Conservation (phyloP, 2,329 filamentous ascomycete genomes). For the Dendryphion nanum region DNA sequence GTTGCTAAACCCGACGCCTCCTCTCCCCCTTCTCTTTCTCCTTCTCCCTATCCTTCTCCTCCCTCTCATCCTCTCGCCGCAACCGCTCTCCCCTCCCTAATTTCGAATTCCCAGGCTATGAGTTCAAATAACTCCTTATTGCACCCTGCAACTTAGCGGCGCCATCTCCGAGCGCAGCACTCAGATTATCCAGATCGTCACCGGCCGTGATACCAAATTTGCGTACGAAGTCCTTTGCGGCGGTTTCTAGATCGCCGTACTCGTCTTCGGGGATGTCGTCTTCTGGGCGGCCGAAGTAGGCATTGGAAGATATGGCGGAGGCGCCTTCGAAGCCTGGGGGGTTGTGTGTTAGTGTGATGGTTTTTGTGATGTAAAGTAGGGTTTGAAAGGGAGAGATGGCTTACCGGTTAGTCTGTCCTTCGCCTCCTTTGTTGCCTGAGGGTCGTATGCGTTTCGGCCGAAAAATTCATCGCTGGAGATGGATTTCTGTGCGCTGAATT, state of each 20-base stretch:
- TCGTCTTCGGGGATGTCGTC: constrained; percentile 69
- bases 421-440: constrained; percentile 76
- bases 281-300: constrained; percentile 93
- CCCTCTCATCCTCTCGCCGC: too few species aligned
- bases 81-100: too few species aligned
- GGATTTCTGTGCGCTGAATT: constrained; percentile 90
- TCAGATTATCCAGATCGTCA: constrained; percentile 91
- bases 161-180: constrained; percentile 78
- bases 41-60: too few species aligned
- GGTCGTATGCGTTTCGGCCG: constrained; percentile 83
- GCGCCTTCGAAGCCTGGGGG: constrained; percentile 80
- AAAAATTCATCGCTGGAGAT: constrained; percentile 99
- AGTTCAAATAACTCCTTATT: constrained; percentile 41
- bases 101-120: constrained; percentile 19
- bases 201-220: constrained; percentile 94
- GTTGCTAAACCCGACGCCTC: too few species aligned
- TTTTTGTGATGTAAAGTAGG: constrained; percentile 6
- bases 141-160: constrained; percentile 74
- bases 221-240: constrained; percentile 92
- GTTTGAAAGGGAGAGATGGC: not conserved
- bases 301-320: constrained; percentile 88
- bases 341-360: not conserved
- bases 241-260: constrained; percentile 88
- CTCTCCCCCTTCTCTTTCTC: too few species aligned
- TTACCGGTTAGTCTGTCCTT: constrained; percentile 71